Evolutionary conservation across 306 rosid species (phyloP), one percentile per base, ranked within the genome.

Genomic region (Dalbergia cultrata): DNA sequence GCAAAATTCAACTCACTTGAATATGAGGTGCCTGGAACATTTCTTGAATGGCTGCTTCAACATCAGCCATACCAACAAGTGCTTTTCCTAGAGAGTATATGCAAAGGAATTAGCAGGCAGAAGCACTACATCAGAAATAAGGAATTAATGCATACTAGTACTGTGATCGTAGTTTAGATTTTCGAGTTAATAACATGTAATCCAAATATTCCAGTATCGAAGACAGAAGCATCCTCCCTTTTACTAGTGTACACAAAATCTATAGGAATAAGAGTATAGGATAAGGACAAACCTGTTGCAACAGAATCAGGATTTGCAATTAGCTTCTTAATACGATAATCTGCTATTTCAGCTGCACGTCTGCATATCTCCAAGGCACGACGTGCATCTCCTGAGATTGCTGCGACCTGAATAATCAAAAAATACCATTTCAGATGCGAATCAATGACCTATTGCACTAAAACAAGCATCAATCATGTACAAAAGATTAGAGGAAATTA

Each of bases 11-110:
- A 85, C 95, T 83, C 81, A 89, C 99, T 85, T 95, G 99, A 83
- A 95, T 91, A 91, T 95, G 99, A 77, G 99, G 99, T 70, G 99
- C 97, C 88, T 93, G 92, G 84, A 93, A 93, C 99, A 93, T 95
- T 84, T 95, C 97, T 80, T 93, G 97, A 78, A 93, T 93, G 78
- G 99, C 99, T 83, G 91, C 89, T 81, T 93, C 97, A 52, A 95
- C 90, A 45, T 95, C 97, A 49, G 82, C 80, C 93, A 91, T 91
- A 58, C 90, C 85, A 63, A 95, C 94, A 81, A 84, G 91, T 47
- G 81, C 77, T 84, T 87, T 89, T 76, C 87, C 97, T 88, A 69
- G 59, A 88, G 81, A 74, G 41, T 49, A 70, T 35, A 72, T 14
- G 67, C 65, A 82, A 70, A 53, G 79, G 70, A 53, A 63, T 72